A percentile compares a stretch with the other conserved stretches of the same genome.
These are phyloP conservation scores for Plasmodium chabaudi DNA, from an alignment of 169 alveolate genomes.

Conservation along the genomic window DNA sequence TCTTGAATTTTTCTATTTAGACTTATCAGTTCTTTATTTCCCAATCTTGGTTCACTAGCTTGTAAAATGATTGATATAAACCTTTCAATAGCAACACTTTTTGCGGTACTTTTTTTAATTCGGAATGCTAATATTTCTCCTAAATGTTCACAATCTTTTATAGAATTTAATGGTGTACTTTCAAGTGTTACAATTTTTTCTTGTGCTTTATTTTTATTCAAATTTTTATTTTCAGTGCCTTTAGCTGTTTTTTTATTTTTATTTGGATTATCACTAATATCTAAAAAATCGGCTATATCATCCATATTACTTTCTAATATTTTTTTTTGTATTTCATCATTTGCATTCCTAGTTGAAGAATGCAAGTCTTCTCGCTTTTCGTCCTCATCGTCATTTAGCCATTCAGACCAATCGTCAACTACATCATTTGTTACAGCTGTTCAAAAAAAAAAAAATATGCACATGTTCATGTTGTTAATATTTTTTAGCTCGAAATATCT, in stretches of 20 bases:
- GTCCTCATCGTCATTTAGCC: constrained; percentile 61
- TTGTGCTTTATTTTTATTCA: constrained; percentile 16
- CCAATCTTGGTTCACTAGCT: constrained; percentile 49
- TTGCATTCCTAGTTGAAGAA: neutral
- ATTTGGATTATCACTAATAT: constrained; percentile 36
- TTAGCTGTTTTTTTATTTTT: constrained; percentile 22
- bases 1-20: constrained; percentile 37
- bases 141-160: constrained; percentile 58
- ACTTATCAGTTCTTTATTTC: constrained; percentile 31
- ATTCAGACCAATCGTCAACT: constrained; percentile 67
- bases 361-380: constrained; percentile 35
- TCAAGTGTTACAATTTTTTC: constrained; percentile 59
- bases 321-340: constrained; percentile 46
- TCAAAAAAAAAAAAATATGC: constrained; percentile 4
- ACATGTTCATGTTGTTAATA: neutral
- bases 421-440: constrained; percentile 4
- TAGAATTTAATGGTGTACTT: constrained; percentile 46
- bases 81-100: constrained; percentile 69
- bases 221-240: constrained; percentile 16
- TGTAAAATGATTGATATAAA: constrained; percentile 37
- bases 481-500: no score
- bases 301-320: constrained; percentile 51
- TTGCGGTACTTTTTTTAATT: constrained; percentile 44
- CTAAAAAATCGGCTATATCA: constrained; percentile 64
- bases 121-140: constrained; percentile 62